A percentile compares a stretch with the other conserved stretches of the same genome.
Conservation (phyloP, 2,329 filamentous ascomycete species). For the Paracorniculantispora psalliotae region DNA sequence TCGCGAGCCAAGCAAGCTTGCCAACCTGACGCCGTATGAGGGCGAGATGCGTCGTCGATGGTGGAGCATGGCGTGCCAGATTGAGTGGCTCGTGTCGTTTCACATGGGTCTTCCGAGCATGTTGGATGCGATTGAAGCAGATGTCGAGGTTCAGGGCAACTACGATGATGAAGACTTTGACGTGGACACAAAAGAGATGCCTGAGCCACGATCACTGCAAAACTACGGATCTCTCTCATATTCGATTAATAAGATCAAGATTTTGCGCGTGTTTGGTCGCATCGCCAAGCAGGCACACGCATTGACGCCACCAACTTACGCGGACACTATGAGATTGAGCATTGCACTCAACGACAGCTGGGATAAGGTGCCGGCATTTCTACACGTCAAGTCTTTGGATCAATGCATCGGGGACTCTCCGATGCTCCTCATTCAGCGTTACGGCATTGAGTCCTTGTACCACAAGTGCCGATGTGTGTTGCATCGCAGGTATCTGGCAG, state of each 20-base stretch:
- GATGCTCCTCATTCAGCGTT: constrained; percentile 45
- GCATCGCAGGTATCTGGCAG: constrained; percentile 49
- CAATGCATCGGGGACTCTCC: constrained; percentile 46
- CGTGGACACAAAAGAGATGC: constrained; percentile 49
- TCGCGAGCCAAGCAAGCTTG: constrained; percentile 48
- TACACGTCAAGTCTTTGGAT: constrained; percentile 44
- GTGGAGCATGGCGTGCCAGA: constrained; percentile 51
- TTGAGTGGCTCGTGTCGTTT: constrained; percentile 61
- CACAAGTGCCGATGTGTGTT: constrained; percentile 53
- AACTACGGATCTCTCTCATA: constrained; percentile 58
- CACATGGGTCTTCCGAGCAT: constrained; percentile 64
- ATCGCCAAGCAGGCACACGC: constrained; percentile 47
- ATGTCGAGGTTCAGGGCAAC: constrained; percentile 57
- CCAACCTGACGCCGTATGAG: constrained; percentile 45
- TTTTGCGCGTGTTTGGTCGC: constrained; percentile 44
- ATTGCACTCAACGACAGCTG: constrained; percentile 40
- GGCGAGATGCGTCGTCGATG: constrained; percentile 50
- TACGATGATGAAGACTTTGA: constrained; percentile 62
- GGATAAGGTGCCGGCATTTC: constrained; percentile 40
- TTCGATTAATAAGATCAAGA: constrained; percentile 44
- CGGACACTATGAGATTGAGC: constrained; percentile 46
- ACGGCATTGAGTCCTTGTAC: constrained; percentile 47
- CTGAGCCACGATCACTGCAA: constrained; percentile 48
- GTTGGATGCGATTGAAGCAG: constrained; percentile 58
- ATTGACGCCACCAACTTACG: constrained; percentile 42